Evolutionary conservation across 2,329 filamentous ascomycete genomes (phyloP), one percentile per base, ranked within the genome.

Genomic region (Pseudocercospora musae): DNA sequence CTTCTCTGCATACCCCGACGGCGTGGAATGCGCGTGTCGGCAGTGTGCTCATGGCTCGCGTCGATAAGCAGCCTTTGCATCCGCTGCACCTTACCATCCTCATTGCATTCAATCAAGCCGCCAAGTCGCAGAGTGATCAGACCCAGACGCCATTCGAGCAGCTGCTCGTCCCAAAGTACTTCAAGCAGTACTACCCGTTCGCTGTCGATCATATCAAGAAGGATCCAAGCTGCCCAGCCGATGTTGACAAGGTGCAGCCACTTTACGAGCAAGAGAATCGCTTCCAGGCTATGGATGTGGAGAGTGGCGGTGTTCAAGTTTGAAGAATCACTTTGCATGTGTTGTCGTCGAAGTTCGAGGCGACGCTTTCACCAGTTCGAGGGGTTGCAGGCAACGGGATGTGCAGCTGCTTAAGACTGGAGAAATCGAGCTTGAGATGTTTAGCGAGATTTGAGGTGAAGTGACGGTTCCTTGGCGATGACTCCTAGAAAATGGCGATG

Each of bases 401-500:
- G 37, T 15, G 7, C 4, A 40, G 37, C 37, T 18, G 37, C 2
- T 40, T 1, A 8, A 8, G 18, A n/a, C 4, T 40, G 37, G n/a
- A n/a, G n/a, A n/a, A n/a, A n/a, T n/a, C 31, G 44, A 20, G 44
- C 18, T 25, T 20, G 44, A 48, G 44, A 23, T 48, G 20, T 4
- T 1, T 10, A 3, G 25, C 23, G 48, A n/a, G 3, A 52, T 25
- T 9, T 13, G 25, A 52, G 21, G 23, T 23, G n/a, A 31, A 10
- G 6, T 52, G 23, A 4, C 20, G 11, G 2, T 48, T 48, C 25
- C 23, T 31, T 13, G 20, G 23, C 7, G 4, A 52, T 15, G 4
- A 31, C 23, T 1, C 20, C 42, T 59, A 78, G 57, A 74, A 75
- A 3, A 73, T 74, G 13, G 71, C 71, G 18, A 77, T 59, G 25